A percentile compares a stretch with the other conserved stretches of the same genome.
Conservation (phyloP, 1,139 yeast genomes). For the Geotrichum europaeum region DNA sequence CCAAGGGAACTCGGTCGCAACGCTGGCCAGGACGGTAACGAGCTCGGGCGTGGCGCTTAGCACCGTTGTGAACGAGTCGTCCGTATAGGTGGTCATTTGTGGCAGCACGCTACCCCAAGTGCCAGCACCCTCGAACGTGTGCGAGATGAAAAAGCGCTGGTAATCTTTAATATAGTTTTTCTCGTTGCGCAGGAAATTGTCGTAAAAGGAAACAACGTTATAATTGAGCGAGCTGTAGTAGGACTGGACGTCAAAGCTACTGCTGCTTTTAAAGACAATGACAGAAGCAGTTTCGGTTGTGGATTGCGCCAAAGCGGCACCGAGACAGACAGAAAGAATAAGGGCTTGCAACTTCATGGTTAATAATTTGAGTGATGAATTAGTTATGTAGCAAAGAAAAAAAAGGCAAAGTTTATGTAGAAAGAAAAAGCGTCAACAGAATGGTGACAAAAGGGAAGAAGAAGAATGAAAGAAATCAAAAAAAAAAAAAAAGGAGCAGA, state of each 20-base stretch:
- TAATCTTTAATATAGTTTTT: conserved; percentile 5
- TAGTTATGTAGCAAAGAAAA: not conserved
- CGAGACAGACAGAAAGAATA: not conserved
- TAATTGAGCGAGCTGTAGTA: conserved; percentile 9
- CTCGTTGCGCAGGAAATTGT: conserved; percentile 4
- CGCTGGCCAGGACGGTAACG: conserved; percentile 11
- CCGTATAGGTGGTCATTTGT: conserved; percentile 13
- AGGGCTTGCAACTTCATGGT: not conserved
- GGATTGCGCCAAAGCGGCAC: not conserved
- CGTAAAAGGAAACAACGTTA: conserved; percentile 12
- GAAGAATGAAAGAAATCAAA: not conserved
- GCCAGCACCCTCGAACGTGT: conserved; percentile 9
- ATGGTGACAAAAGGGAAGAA: not conserved
- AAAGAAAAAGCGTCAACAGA: too few relatives aligned
- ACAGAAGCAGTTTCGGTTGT: not conserved
- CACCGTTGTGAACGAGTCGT: conserved; percentile 13
- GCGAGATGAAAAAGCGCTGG: conserved; percentile 13
- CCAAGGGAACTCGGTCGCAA: conserved; percentile 18
- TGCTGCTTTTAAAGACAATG: not conserved
- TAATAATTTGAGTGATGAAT: not conserved
- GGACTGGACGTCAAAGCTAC: not conserved
- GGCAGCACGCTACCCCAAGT: not conserved
- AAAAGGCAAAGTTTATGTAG: not conserved
- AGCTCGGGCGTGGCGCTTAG: conserved; percentile 4
- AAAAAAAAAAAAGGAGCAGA: not conserved